Conservation (phyloP, 441 rosid species). For the Eutrema salsugineum region DNA sequence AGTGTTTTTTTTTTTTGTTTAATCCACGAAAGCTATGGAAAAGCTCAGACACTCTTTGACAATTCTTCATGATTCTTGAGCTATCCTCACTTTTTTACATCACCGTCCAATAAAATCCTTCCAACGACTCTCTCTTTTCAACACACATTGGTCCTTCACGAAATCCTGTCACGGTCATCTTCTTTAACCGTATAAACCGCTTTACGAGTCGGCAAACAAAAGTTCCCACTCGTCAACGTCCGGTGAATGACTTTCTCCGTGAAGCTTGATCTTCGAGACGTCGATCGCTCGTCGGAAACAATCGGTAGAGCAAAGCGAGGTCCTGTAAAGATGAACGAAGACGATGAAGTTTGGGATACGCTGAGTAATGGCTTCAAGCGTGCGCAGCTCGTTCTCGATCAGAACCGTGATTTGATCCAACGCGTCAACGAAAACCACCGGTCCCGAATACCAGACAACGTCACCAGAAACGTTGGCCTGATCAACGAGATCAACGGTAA, state of each 20-base stretch:
- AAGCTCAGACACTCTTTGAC: not conserved
- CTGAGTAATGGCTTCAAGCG: conserved; percentile 47
- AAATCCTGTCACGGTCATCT: not conserved
- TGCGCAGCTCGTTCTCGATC: conserved; percentile 63
- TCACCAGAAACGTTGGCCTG: conserved; percentile 55
- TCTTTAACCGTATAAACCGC: conserved; percentile 9
- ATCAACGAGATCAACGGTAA: conserved; percentile 66
- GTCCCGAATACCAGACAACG: conserved; percentile 54
- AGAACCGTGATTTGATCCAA: conserved; percentile 56
- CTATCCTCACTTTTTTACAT: not conserved
- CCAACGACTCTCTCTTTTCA: not conserved
- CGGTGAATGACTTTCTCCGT: too few species aligned
- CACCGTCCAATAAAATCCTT: not conserved
- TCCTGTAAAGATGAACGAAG: conserved; percentile 9
- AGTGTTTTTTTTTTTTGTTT: too few species aligned
- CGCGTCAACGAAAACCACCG: conserved; percentile 69
- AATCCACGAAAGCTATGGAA: too few species aligned
- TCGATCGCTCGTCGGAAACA: conserved; percentile 18
- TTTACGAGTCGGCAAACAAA: not conserved
- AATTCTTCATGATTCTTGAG: not conserved
- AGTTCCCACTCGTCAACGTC: too few species aligned
- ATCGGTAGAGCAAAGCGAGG: conserved; percentile 17
- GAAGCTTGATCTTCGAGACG: conserved; percentile 23
- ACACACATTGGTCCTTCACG: conserved; percentile 11
- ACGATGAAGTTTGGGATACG: conserved; percentile 50